Conservation (phyloP, 2,329 filamentous ascomycete species). For the Paraphaeosphaeria sporulosa region DNA sequence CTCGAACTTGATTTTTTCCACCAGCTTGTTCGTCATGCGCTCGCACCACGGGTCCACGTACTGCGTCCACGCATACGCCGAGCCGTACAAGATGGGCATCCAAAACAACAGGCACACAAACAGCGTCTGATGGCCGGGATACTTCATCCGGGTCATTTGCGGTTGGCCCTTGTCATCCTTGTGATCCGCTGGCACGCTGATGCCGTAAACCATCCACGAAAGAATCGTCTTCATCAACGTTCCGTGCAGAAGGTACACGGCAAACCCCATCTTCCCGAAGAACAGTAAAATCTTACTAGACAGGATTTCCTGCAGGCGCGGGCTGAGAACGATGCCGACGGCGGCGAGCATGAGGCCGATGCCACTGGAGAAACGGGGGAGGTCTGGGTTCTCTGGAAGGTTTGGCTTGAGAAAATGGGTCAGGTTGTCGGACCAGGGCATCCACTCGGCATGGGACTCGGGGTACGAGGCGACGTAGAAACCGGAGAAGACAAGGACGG, state of each 20-base stretch:
- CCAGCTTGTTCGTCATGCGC: slow-evolving; percentile 16
- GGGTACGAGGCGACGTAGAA: slow-evolving; percentile 16
- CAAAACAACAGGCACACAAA: slow-evolving; percentile 10
- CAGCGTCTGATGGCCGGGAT: slow-evolving; percentile 14
- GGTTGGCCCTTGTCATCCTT: slow-evolving; percentile 14
- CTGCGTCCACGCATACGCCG: slow-evolving; percentile 15
- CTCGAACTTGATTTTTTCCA: slow-evolving; percentile 15
- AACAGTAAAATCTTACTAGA: slow-evolving; percentile 14
- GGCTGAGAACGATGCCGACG: slow-evolving; percentile 14
- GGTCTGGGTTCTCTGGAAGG: slow-evolving; percentile 15
- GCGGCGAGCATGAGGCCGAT: slow-evolving; percentile 17
- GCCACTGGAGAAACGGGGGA: slow-evolving; percentile 14
- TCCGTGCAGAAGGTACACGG: slow-evolving; percentile 17
- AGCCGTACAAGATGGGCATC: slow-evolving; percentile 14
- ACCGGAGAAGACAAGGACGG: slow-evolving; percentile 14
- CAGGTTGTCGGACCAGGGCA: slow-evolving; percentile 17
- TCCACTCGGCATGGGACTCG: slow-evolving; percentile 14
- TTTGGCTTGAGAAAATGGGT: slow-evolving; percentile 10
- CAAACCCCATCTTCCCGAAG: slow-evolving; percentile 17
- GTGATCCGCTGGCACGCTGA: slow-evolving; percentile 14
- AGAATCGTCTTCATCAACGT: slow-evolving; percentile 17
- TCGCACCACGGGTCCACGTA: slow-evolving; percentile 19
- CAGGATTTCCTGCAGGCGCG: slow-evolving; percentile 13
- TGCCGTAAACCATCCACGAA: slow-evolving; percentile 18
- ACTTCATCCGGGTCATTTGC: slow-evolving; percentile 15